These are phyloP conservation scores for Fraxinus baroniana DNA, from an alignment of 305 asterid genomes.

Conservation along the genomic window DNA sequence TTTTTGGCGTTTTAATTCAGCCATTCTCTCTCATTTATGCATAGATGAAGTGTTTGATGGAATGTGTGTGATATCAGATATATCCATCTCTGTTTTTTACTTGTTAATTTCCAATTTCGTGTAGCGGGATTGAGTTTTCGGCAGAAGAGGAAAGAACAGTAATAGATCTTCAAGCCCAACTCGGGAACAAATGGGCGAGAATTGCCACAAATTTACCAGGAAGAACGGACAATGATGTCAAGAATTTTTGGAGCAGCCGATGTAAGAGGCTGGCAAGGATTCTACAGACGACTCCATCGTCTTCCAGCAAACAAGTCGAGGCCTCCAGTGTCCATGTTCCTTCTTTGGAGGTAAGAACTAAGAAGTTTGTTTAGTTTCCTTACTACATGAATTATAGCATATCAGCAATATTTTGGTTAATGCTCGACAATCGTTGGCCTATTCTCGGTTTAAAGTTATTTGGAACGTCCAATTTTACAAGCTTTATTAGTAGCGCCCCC, in stretches of 20 bases:
- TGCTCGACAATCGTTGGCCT: not conserved
- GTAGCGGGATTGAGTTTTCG: constrained; percentile 83
- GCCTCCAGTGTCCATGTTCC: constrained; percentile 24
- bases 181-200: constrained; percentile 93
- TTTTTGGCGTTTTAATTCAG: not conserved
- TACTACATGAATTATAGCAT: not conserved
- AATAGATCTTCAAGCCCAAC: constrained; percentile 75
- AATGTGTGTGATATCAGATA: not conserved
- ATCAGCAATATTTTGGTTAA: not conserved
- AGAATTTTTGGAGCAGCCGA: constrained; percentile 94
- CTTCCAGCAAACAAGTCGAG: constrained; percentile 38
- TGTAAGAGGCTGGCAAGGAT: constrained; percentile 75
- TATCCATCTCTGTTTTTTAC: not conserved
- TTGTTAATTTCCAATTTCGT: constrained; percentile 10
- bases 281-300: constrained; percentile 40
- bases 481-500: not conserved
- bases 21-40: not conserved
- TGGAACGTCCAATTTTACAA: not conserved
- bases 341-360: constrained; percentile 33
- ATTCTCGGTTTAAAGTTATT: not conserved
- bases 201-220: constrained; percentile 78
- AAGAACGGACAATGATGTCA: constrained; percentile 90
- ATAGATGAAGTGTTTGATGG: not conserved
- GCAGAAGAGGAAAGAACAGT: constrained; percentile 82
- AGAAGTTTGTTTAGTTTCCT: not conserved